A percentile compares a stretch with the other conserved stretches of the same genome.
Conservation (phyloP, 257 asterid species). For the Apocynum venetum region DNA sequence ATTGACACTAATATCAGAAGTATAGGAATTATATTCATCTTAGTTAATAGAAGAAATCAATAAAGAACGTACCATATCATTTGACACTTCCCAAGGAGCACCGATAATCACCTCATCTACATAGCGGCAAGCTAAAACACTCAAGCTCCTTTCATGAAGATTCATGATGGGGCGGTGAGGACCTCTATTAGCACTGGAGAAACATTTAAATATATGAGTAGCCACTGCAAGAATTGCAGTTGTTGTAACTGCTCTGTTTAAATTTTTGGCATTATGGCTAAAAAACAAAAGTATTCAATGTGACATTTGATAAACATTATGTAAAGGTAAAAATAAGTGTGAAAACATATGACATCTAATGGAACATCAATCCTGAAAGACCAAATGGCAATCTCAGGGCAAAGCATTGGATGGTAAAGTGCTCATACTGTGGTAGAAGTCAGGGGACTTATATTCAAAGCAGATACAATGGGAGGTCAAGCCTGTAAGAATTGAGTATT, state of each 20-base stretch:
- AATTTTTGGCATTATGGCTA: not conserved
- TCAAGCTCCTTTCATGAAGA: conserved; percentile 97
- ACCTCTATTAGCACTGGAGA: conserved; percentile 79
- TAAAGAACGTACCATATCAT: conserved; percentile 64
- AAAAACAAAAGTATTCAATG: not conserved
- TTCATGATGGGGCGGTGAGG: conserved; percentile 98
- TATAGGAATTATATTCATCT: not conserved
- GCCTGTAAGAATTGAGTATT: not conserved
- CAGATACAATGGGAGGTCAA: not conserved
- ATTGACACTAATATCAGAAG: not conserved
- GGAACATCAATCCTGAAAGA: too few relatives aligned
- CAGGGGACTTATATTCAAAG: not conserved
- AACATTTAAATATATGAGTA: not conserved
- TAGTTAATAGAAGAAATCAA: not conserved
- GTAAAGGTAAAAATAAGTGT: not conserved
- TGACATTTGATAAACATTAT: too few relatives aligned
- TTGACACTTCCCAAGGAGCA: conserved; percentile 97
- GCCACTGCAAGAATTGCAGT: not conserved
- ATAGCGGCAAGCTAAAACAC: conserved; percentile 95
- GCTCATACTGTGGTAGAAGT: not conserved
- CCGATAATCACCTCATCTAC: conserved; percentile 97
- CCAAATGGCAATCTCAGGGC: not conserved
- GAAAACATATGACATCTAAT: not conserved
- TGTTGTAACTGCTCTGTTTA: not conserved
- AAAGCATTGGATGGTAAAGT: not conserved